Evolutionary conservation across 306 rosid genomes (phyloP).

Genomic region (Cicer pinnatifidum): DNA sequence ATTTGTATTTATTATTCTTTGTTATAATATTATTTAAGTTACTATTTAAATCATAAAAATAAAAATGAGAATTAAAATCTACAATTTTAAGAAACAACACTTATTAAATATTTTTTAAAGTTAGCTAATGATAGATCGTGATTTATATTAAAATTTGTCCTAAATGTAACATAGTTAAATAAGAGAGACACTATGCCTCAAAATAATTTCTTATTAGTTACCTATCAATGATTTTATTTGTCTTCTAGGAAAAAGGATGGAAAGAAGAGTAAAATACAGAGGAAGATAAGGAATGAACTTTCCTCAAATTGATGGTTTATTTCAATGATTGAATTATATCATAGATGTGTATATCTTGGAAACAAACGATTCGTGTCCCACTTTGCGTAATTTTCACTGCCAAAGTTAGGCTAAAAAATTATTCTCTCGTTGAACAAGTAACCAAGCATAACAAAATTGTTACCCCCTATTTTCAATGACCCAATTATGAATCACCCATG

Average conservation of each 20-base stretch:
- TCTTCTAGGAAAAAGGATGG: background rate
- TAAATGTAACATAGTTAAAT: background rate
- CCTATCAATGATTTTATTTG: slow-evolving; percentile 33
- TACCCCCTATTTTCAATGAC: slow-evolving; percentile 15
- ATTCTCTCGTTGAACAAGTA: slow-evolving; percentile 27
- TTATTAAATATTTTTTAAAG: too few relatives aligned
- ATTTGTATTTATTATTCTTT: too few relatives aligned
- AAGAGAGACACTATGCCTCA: background rate
- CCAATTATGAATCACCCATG: slow-evolving; percentile 21
- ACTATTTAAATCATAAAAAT: too few relatives aligned
- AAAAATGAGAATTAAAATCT: too few relatives aligned
- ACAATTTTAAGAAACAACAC: too few relatives aligned
- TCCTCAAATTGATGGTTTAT: background rate
- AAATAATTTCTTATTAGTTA: slow-evolving; percentile 15
- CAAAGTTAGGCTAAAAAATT: slow-evolving; percentile 33
- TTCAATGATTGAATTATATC: slow-evolving; percentile 2
- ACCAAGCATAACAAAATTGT: background rate
- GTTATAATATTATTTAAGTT: too few relatives aligned
- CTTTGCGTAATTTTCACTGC: slow-evolving; percentile 17
- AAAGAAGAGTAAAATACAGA: background rate
- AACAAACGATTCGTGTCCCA: slow-evolving; percentile 40
- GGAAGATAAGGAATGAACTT: slow-evolving; percentile 8
- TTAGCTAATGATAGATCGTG: too few relatives aligned
- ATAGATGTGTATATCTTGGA: slow-evolving; percentile 17
- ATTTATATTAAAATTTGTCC: too few relatives aligned